A percentile compares a stretch with the other conserved stretches of the same genome.
These are phyloP conservation scores for Neofusicoccum laricinum DNA, from an alignment of 2,329 filamentous ascomycete genomes.

Conservation along the genomic window DNA sequence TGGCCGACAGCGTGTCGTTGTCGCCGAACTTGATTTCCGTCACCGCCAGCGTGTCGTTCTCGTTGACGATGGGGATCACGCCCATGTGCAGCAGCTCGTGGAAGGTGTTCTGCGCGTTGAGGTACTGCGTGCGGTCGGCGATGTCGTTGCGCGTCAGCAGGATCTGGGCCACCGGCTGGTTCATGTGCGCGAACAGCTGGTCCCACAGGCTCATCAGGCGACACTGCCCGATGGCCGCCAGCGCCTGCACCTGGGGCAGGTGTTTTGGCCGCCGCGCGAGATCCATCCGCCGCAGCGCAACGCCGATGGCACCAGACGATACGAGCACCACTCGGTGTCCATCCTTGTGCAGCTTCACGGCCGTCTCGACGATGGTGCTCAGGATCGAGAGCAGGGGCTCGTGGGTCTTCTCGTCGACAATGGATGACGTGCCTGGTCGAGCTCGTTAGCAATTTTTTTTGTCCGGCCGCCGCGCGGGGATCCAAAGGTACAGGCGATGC, in stretches of 20 bases:
- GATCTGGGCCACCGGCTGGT: conserved; percentile 91
- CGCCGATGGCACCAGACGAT: conserved; percentile 94
- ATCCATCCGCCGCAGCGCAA: conserved; percentile 87
- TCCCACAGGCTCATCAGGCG: conserved; percentile 95
- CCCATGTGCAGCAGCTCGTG: conserved; percentile 87
- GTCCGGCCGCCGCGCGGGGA: conserved; percentile 21
- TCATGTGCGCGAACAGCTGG: conserved; percentile 80
- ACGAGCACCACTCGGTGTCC: conserved; percentile 94
- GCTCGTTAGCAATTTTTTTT: conserved; percentile 27
- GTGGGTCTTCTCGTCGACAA: conserved; percentile 93
- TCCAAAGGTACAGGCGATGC: conserved; percentile 25
- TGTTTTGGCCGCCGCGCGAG: conserved; percentile 84
- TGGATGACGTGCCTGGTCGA: conserved; percentile 85
- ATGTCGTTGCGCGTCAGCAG: conserved; percentile 94
- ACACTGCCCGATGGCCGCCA: conserved; percentile 95
- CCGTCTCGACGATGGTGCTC: conserved; percentile 90
- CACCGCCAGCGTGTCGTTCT: conserved; percentile 95
- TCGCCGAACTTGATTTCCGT: conserved; percentile 99
- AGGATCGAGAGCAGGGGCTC: conserved; percentile 89
- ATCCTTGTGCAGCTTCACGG: conserved; percentile 80
- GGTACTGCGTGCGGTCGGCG: conserved; percentile 89
- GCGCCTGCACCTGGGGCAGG: conserved; percentile 83
- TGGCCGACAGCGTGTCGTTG: conserved; percentile 95
- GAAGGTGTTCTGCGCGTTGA: conserved; percentile 96
- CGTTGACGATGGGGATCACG: conserved; percentile 97